phyloP scores from a whole-genome alignment of 768 basidiomycete species.

The Royoungia palumana region DNA sequence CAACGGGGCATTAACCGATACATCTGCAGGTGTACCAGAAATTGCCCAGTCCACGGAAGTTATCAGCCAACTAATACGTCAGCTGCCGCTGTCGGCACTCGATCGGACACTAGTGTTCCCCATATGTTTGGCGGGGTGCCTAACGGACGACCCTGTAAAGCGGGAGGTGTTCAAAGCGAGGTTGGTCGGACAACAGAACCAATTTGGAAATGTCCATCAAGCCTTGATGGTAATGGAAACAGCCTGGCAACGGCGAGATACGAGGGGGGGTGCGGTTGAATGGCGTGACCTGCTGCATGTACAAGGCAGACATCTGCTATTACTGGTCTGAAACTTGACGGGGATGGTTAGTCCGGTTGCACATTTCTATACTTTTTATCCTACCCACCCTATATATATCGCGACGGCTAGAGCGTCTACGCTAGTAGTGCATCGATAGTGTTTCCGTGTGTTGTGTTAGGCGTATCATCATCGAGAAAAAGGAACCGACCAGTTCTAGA shows the following conservation, averaged over 20 bases:
- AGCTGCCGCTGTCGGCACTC: conserved; percentile 52
- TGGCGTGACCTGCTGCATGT: conserved; percentile 51
- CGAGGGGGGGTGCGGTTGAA: conserved; percentile 50
- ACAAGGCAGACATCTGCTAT: conserved; percentile 28
- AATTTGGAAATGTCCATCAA: conserved; percentile 58
- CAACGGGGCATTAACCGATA: background rate
- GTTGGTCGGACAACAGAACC: conserved; percentile 51
- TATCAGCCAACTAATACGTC: conserved; percentile 51
- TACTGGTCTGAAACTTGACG: conserved; percentile 27
- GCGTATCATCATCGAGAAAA: conserved; percentile 1
- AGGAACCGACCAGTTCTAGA: conserved; percentile 1
- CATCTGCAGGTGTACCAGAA: conserved; percentile 61
- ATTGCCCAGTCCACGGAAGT: conserved; percentile 55
- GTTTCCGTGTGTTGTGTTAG: conserved; percentile 12
- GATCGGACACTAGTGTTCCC: conserved; percentile 74
- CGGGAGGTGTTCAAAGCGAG: conserved; percentile 59
- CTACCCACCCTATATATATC: conserved; percentile 18
- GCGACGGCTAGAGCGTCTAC: conserved; percentile 1
- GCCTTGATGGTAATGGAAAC: conserved; percentile 61
- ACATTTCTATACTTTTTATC: conserved; percentile 10
- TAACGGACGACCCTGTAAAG: conserved; percentile 61
- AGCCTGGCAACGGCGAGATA: conserved; percentile 66
- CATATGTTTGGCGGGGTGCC: conserved; percentile 67
- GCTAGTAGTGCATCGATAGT: conserved; percentile 18
- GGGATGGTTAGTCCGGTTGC: background rate